phyloP scores from a whole-genome alignment of 2,329 filamentous ascomycete species.

The Fonsecaea pedrosoi region DNA sequence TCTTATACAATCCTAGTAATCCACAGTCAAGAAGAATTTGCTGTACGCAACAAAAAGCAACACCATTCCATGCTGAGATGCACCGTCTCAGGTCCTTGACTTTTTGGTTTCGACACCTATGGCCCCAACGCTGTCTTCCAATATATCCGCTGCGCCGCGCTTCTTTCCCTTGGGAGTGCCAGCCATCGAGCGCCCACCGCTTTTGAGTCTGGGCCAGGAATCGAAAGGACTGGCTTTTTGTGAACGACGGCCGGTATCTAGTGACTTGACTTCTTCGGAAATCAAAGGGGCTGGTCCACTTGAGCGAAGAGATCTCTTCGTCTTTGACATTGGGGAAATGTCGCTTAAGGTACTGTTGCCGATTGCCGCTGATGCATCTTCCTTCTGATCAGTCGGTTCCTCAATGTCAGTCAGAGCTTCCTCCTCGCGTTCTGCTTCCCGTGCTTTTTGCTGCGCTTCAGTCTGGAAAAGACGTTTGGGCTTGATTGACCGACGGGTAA shows the following conservation, averaged over 20 bases:
- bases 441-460: slow-evolving; percentile 50
- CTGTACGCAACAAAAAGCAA: not conserved
- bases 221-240: slow-evolving; percentile 40
- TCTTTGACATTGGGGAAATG: slow-evolving; percentile 17
- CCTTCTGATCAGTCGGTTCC: slow-evolving; percentile 38
- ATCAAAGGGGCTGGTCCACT: slow-evolving; percentile 11
- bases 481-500: slow-evolving; percentile 65
- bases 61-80: not conserved
- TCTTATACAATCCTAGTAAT: slow-evolving; percentile 22
- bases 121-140: slow-evolving; percentile 15
- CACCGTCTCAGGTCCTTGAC: slow-evolving; percentile 17
- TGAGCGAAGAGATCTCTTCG: slow-evolving; percentile 29
- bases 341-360: slow-evolving; percentile 3
- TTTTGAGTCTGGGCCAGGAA: slow-evolving; percentile 39
- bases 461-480: slow-evolving; percentile 66
- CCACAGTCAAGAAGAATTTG: not conserved
- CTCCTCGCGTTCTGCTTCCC: slow-evolving; percentile 54
- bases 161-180: slow-evolving; percentile 32
- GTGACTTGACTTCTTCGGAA: slow-evolving; percentile 2
- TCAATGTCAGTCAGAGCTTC: slow-evolving; percentile 65
- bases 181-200: slow-evolving; percentile 20
- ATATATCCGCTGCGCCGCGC: slow-evolving; percentile 33
- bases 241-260: slow-evolving; percentile 5
- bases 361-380: slow-evolving; percentile 1
- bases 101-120: slow-evolving; percentile 21